These are phyloP conservation scores for Vicia sativa DNA, from an alignment of 306 rosid genomes.

Conservation along the genomic window DNA sequence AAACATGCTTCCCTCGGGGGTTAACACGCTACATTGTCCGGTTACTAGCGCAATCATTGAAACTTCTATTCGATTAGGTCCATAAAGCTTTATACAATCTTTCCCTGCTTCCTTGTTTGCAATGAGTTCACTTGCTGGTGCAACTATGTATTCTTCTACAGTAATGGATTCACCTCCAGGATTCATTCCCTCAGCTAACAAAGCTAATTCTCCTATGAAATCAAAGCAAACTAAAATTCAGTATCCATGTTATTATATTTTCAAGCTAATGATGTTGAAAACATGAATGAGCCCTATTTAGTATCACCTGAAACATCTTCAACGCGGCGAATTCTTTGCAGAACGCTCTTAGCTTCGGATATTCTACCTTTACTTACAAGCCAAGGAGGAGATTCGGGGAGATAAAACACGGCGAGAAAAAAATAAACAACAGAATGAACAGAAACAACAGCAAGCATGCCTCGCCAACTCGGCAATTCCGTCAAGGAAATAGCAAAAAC, in stretches of 20 bases:
- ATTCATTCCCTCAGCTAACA: constrained; percentile 80
- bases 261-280: neutral
- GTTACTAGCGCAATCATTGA: constrained; percentile 81
- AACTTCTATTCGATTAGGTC: constrained; percentile 64
- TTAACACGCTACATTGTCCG: constrained; percentile 58
- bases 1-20: constrained; percentile 66
- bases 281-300: neutral
- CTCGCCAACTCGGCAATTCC: constrained; percentile 74
- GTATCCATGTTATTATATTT: neutral
- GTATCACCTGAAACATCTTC: constrained; percentile 82
- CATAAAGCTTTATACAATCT: constrained; percentile 70
- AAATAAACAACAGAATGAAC: constrained; percentile 73
- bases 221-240: constrained; percentile 17
- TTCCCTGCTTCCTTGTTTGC: constrained; percentile 51
- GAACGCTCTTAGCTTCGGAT: constrained; percentile 67
- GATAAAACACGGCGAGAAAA: constrained; percentile 53
- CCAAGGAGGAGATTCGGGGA: constrained; percentile 97
- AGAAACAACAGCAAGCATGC: constrained; percentile 78
- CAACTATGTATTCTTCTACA: constrained; percentile 81
- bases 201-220: constrained; percentile 81
- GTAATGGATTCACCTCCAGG: constrained; percentile 74
- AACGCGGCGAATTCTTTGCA: constrained; percentile 72
- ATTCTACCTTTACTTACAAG: constrained; percentile 89
- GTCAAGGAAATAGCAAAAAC: constrained; percentile 75
- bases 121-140: constrained; percentile 58